phyloP scores from a whole-genome alignment of 2,329 filamentous ascomycete species.

The Botrytis medusae region DNA sequence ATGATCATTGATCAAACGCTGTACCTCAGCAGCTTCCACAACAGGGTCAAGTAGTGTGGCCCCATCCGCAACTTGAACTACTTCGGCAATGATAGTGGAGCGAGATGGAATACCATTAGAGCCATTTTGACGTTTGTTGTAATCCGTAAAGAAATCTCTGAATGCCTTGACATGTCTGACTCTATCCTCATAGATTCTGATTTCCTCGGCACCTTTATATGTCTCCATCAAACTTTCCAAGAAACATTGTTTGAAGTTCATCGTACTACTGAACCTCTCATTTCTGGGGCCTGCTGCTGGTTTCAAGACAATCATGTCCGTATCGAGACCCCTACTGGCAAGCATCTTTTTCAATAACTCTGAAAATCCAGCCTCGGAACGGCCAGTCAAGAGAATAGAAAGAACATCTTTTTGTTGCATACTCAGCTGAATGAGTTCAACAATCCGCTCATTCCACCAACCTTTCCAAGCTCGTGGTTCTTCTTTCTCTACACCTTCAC shows the following conservation, averaged over 20 bases:
- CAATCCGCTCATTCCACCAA: conserved; percentile 95
- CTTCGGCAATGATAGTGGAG: conserved; percentile 70
- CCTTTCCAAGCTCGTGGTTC: conserved; percentile 83
- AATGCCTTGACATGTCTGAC: conserved; percentile 74
- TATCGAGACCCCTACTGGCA: conserved; percentile 73
- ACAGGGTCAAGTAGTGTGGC: conserved; percentile 74
- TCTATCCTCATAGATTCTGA: conserved; percentile 71
- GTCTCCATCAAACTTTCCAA: conserved; percentile 80
- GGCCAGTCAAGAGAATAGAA: conserved; percentile 83
- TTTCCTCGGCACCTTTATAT: conserved; percentile 78
- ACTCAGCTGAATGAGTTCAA: conserved; percentile 75
- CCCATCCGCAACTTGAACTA: conserved; percentile 81
- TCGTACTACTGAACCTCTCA: conserved; percentile 77
- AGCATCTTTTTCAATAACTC: conserved; percentile 81
- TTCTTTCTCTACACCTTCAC: conserved; percentile 77
- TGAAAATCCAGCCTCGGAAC: conserved; percentile 73
- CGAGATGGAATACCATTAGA: conserved; percentile 54
- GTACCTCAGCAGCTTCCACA: conserved; percentile 77
- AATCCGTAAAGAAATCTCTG: conserved; percentile 75
- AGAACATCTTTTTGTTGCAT: conserved; percentile 82
- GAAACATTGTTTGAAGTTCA: conserved; percentile 89
- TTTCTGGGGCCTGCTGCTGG: conserved; percentile 78
- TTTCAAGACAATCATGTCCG: conserved; percentile 87
- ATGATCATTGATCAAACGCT: conserved; percentile 86
- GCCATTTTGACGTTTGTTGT: conserved; percentile 61